Conservation (phyloP, 305 asterid species). For the Caryopteris hybrid region DNA sequence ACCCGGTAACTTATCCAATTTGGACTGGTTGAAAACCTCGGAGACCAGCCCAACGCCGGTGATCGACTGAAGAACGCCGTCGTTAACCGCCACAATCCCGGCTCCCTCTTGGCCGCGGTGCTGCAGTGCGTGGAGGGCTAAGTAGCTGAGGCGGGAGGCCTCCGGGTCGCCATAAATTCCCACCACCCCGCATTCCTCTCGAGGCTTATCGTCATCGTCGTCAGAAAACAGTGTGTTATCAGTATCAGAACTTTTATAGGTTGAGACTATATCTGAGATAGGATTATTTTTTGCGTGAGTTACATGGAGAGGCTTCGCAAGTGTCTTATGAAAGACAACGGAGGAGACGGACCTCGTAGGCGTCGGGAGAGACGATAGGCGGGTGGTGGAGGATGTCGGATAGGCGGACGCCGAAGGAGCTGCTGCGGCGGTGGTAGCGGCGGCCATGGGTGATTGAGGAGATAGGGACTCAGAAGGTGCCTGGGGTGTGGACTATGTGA, state of each 20-base stretch:
- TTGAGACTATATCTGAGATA: conserved; percentile 33
- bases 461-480: conserved; percentile 23
- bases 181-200: conserved; percentile 92
- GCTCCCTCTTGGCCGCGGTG: conserved; percentile 98
- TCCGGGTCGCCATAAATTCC: conserved; percentile 88
- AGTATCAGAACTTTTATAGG: background rate
- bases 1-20: conserved; percentile 67
- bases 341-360: conserved; percentile 30
- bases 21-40: conserved; percentile 69
- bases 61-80: conserved; percentile 59
- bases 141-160: conserved; percentile 75
- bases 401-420: conserved; percentile 15
- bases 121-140: conserved; percentile 86
- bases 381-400: conserved; percentile 21
- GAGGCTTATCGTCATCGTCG: conserved; percentile 59
- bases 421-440: conserved; percentile 34
- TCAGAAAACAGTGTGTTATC: background rate
- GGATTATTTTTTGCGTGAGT: conserved; percentile 46
- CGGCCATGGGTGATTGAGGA: conserved; percentile 36
- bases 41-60: conserved; percentile 87
- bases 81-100: conserved; percentile 76
- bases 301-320: conserved; percentile 21
- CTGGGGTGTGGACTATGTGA: conserved; percentile 28
- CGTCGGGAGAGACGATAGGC: conserved; percentile 22
- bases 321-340: conserved; percentile 7